A percentile compares a stretch with the other conserved stretches of the same genome.
phyloP scores from a whole-genome alignment of 2,329 filamentous ascomycete genomes.

The Diaporthe ilicicola region DNA sequence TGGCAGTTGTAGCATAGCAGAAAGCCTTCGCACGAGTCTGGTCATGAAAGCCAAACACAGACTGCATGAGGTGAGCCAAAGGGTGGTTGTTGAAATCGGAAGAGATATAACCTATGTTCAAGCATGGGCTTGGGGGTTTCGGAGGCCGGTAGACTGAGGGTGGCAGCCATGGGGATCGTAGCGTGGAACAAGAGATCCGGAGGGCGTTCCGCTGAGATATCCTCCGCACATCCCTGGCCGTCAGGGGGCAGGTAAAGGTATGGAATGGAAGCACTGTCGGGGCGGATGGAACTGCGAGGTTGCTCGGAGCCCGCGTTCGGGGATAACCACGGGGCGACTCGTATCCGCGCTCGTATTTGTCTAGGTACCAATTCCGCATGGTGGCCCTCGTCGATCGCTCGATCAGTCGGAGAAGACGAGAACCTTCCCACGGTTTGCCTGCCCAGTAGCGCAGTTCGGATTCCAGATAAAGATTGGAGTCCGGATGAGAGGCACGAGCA shows the following conservation, averaged over 20 bases:
- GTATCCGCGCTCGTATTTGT: constrained; percentile 73
- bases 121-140: constrained; percentile 77
- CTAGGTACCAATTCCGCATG: constrained; percentile 87
- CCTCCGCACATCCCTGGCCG: constrained; percentile 87
- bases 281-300: constrained; percentile 81
- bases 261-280: constrained; percentile 97
- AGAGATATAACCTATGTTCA: constrained; percentile 96
- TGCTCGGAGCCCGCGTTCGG: constrained; percentile 76
- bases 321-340: constrained; percentile 69
- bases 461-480: constrained; percentile 47
- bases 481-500: constrained; percentile 46
- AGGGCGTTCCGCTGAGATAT: constrained; percentile 96
- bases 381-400: constrained; percentile 84
- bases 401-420: constrained; percentile 81
- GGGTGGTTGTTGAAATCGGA: constrained; percentile 99
- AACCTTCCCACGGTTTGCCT: constrained; percentile 85
- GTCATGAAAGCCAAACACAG: constrained; percentile 93
- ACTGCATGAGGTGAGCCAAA: constrained; percentile 97
- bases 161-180: constrained; percentile 88
- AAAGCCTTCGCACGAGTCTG: constrained; percentile 78
- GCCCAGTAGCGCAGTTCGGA: constrained; percentile 67
- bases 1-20: constrained; percentile 94
- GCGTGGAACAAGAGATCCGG: constrained; percentile 89
- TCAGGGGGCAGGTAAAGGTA: constrained; percentile 94
- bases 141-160: constrained; percentile 85